Base-by-base conservation (phyloP, 768 basidiomycete species). In the Phanerodontia chrysosporium region DNA sequence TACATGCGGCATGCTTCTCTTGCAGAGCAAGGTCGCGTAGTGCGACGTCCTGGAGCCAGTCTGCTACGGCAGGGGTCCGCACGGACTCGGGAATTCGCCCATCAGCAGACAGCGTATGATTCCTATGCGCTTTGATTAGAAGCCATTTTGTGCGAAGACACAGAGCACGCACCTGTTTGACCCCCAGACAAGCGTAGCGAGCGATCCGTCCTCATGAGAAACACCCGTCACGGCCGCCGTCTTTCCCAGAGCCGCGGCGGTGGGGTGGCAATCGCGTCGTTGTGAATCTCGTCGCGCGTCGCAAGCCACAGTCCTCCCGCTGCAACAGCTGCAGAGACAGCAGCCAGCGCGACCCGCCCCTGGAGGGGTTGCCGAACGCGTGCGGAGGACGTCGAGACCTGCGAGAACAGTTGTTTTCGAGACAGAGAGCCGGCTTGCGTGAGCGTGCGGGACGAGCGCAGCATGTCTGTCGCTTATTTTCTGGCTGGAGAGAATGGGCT, bases 1-100 rank as follows among this genome's bases (percentile, higher is more conserved):
- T 82, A 61, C 89, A 91, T 14, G 85, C 90, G 0, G 83, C 89
- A 62, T 89, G 84, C 30, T 73, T 75, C 58, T 81, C 76, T 55
- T 91, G 85, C 27, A 93, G 72, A 13, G 79, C 83, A 36, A 93
- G 68, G 66, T 93, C 90, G 9, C 90, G 83, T 14, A 94, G 76
- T 3, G 90, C 89, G 49, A 86, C 78, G 57, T 82, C 81, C 53
- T 85, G 77, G 30, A 94, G 73, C 82, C 86, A 89, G 22, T 72
- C 70, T 1, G 75, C 80, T 56, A 79, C 69, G 0, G 77, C 72
- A 0, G 86, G 88, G 7, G 70, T 73, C 27, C 80, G 80, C 30
- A 89, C 69, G 12, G 72, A 64, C 7, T 78, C 79, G 13, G 70
- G 66, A 12, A 65, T 66, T 13, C 75, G 66, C n/a, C 66, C 68